These are phyloP conservation scores for Fusarium sp. DNA, from an alignment of 2,329 filamentous ascomycete genomes.

Conservation along the genomic window DNA sequence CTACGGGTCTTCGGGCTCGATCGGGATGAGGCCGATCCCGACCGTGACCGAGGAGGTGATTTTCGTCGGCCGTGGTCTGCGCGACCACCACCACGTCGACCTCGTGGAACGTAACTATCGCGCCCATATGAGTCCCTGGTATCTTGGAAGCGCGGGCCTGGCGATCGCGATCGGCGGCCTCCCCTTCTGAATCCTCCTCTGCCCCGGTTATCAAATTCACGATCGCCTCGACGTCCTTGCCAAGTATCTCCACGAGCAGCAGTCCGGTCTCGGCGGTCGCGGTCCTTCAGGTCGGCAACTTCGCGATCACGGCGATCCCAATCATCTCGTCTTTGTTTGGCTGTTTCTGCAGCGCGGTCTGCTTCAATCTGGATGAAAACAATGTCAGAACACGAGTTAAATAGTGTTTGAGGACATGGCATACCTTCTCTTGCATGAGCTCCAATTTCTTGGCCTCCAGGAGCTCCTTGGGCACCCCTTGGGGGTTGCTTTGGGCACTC, in stretches of 20 bases:
- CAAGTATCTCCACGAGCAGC: slow-evolving; percentile 67
- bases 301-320: slow-evolving; percentile 79
- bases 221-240: slow-evolving; percentile 66
- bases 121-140: slow-evolving; percentile 61
- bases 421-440: slow-evolving; percentile 92
- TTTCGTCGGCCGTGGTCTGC: slow-evolving; percentile 58
- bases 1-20: slow-evolving; percentile 54
- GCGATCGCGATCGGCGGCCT: slow-evolving; percentile 63
- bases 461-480: slow-evolving; percentile 93
- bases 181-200: slow-evolving; percentile 61
- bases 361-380: slow-evolving; percentile 75
- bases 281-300: slow-evolving; percentile 74
- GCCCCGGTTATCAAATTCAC: slow-evolving; percentile 60
- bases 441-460: slow-evolving; percentile 97
- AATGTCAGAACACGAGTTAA: slow-evolving; percentile 12
- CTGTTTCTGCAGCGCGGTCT: slow-evolving; percentile 83
- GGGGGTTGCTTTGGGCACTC: slow-evolving; percentile 87
- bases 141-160: slow-evolving; percentile 59
- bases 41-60: slow-evolving; percentile 53
- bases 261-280: slow-evolving; percentile 69
- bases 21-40: slow-evolving; percentile 50
- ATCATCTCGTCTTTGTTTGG: slow-evolving; percentile 77
- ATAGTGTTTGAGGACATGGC: neutral
- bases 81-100: slow-evolving; percentile 56
- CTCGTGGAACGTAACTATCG: slow-evolving; percentile 68